Base-by-base conservation (phyloP, 1,284 basidiomycete species). In the Macrocybe sp. region DNA sequence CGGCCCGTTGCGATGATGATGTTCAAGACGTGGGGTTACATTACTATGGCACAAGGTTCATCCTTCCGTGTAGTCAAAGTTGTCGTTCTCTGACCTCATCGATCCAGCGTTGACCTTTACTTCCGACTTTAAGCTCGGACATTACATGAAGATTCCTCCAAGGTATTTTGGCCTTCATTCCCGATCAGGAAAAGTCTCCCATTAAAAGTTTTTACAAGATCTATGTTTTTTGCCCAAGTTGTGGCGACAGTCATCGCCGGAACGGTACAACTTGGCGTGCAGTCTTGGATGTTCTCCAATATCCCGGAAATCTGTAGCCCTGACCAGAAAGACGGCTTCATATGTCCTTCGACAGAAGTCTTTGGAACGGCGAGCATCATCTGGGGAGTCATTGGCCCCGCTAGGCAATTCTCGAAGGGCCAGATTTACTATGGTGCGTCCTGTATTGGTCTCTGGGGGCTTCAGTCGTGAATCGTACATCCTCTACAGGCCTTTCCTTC, bases 71-170 rank as follows among this genome's bases (percentile, higher is more conserved):
- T 22, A 11, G 28, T n/a, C n/a, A 3, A 12, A 42, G 2, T 33
- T 10, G 12, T n/a, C n/a, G 6, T 29, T 35, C 7, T 10, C 28
- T 45, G 14, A 50, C 33, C 46, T 32, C n/a, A 48, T 50, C 41
- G 37, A 46, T 16, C 55, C 59, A 62, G 73, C 74, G 8, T 54
- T 76, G 36, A 62, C 61, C 16, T 86, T 87, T 62, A 75, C 83
- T 3, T 74, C 76, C 9, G 84, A 87, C 59, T 80, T 85, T 62
- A 85, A 85, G 58, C 74, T 85, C 30, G 83, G 81, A 3, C 83
- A 85, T 53, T 85, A 85, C 65, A 85, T 85, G 83, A 85, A 86
- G 62, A 69, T 85, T 40, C 71, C 73, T 39, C 76, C 75, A 12
- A 61, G 67, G 60, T 62, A 51, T 14, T 42, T 38, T 14, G 10